Base-by-base conservation (phyloP, 139 green algal species). In the Volvox africanus region DNA sequence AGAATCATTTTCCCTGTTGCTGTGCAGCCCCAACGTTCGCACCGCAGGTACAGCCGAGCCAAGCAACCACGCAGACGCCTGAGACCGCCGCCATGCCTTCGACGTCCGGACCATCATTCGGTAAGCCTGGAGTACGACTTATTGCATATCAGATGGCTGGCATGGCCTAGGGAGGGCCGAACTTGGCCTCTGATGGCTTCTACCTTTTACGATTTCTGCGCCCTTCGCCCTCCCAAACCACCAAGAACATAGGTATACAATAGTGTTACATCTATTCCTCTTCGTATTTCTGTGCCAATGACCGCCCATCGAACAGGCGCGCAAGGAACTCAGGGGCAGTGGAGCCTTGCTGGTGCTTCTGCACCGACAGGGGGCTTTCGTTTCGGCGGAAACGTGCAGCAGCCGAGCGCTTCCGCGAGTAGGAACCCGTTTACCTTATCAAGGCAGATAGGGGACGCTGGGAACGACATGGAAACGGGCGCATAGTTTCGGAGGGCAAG, bases 381-480 rank as follows among this genome's bases (percentile, higher is more conserved):
- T 5, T 90, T 90, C 50, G 86, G 86, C 0, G 50, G 50, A 1
- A 20, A 30, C 30, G 73, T 69, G 84, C 36, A 17, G 37, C 36
- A 80, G 84, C 84, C 77, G 61, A 28, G 82, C 0, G 28, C 35
- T 19, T 32, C 35, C 26, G 65, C 9, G 19, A 33, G 67, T 20
- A 17, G 20, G 26, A 80, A 80, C 35, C 68, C 76, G 9, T 91
- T 91, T 55, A 50, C 37, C 21, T 30, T 35, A 37, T 21, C 33
- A 21, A 26, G 67, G 1, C 67, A 65, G 6, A 24, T 19, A 1
- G 73, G 32, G 21, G 86, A 67, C 2, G 75, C 55, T 16, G 69
- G 33, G 0, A 86, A 86, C 26, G 87, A 91, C 33, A 91, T 91
- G 87, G 87, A 91, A 20, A 89, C 28, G 36, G 84, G 69, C 24